Evolutionary conservation across 192 early-diverging fungal species (phyloP).

Genomic region (Radiomyces spectabilis): DNA sequence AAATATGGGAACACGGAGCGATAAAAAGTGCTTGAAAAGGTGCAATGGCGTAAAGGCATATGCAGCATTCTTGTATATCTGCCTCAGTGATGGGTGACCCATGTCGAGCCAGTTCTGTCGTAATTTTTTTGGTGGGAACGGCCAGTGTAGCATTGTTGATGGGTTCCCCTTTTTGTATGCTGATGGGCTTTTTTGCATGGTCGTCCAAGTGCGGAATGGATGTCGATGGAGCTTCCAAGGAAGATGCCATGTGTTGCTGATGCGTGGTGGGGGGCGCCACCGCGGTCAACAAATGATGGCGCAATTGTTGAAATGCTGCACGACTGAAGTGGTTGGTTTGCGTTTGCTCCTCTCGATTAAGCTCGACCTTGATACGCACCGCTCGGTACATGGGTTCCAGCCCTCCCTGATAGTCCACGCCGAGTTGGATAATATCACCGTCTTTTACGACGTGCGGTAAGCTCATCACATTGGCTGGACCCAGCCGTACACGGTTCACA

Average conservation of each 20-base stretch:
- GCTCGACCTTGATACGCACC: slow-evolving; percentile 76
- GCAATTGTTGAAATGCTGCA: slow-evolving; percentile 8
- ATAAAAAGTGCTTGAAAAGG: slow-evolving; percentile 77
- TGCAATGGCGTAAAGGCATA: slow-evolving; percentile 68
- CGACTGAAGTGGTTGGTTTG: background rate
- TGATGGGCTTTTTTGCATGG: background rate
- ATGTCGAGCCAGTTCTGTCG: background rate
- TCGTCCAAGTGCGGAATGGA: background rate
- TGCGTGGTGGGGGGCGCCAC: background rate
- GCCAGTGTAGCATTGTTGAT: background rate
- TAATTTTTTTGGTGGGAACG: background rate
- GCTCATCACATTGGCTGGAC: slow-evolving; percentile 77
- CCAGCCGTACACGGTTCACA: slow-evolving; percentile 87
- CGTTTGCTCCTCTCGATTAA: slow-evolving; percentile 45
- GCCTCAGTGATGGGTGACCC: background rate
- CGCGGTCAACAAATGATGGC: background rate
- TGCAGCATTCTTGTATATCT: slow-evolving; percentile 60
- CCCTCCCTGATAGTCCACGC: slow-evolving; percentile 94
- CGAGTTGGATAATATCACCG: slow-evolving; percentile 91
- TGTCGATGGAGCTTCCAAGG: too few relatives aligned
- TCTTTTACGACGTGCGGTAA: slow-evolving; percentile 70
- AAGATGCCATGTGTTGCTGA: background rate
- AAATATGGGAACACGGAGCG: slow-evolving; percentile 77
- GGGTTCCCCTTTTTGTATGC: background rate
- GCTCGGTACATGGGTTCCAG: slow-evolving; percentile 81